Evolutionary conservation across 1,284 basidiomycete genomes (phyloP), one percentile per base, ranked within the genome.

Genomic region (Boletellus deceptivus): DNA sequence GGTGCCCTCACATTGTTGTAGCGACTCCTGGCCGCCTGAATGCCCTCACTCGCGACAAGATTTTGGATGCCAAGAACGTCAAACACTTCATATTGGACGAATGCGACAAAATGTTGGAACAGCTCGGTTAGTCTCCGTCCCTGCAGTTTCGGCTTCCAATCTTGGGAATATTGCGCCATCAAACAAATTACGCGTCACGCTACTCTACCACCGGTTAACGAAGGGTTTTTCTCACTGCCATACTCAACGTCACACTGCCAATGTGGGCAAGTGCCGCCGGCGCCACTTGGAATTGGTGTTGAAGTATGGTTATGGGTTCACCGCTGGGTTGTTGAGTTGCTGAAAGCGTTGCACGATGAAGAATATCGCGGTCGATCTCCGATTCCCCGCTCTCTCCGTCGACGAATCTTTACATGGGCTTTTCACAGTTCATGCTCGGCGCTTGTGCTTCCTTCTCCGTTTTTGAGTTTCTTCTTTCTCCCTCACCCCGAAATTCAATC

Each of bases 41-140:
- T 68, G 93, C 93, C 47, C 86, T 98, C 61, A 84, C 87, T 47
- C 80, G 93, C 62, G 95, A 98, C 75, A 97, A 97, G 78, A 83
- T 89, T 56, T 72, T 98, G 73, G 93, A 96, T 70, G 90, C 89
- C 59, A 87, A 88, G 72, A 89, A 93, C 70, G 92, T 97, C 72
- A 96, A 97, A 79, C 95, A 98, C 79, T 99, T 99, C 75, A 95
- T 98, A 55, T 80, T 99, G 71, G 97, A 99, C 82, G 97, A 99
- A 79, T 99, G 97, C 81, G 97, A 99, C 84, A 99, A 99, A 86
- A 98, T 99, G 93, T 88, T 99, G 71, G 97, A 99, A 83, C 91
- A 95, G 86, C 93, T 99, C 78, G 95, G 94, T 98, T 89, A 96
- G 94, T 97, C 80, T 65, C 62, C 61, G 64, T 63, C 64, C 59